Evolutionary conservation across 768 basidiomycete species (phyloP), one percentile per base, ranked within the genome.

Genomic region (Boletus subcaerulescens): DNA sequence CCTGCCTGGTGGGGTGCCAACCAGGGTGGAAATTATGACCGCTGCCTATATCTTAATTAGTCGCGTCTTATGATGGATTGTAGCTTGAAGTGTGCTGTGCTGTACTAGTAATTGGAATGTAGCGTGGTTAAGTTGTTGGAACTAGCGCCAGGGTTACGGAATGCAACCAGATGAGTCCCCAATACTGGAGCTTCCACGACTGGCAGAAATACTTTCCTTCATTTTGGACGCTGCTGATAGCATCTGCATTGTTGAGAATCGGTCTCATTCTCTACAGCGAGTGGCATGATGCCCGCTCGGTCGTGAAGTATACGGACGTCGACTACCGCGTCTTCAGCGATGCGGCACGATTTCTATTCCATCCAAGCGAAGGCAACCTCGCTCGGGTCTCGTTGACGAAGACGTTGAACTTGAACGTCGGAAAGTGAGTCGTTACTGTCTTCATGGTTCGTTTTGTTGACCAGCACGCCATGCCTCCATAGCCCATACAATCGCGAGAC

Each of bases 241-340:
- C 76, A 22, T 83, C 90, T 1, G 69, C 76, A 20, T n/a, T 79
- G 39, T 66, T 95, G 48, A 84, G 92, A 55, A 67, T 89, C 32
- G 76, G 67, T 6, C 81, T 96, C 42, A 86, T 96, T 53, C 66
- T 86, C 4, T 96, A 94, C 69, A 93, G 91, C 65, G 89, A 91
- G 73, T 93, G 90, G 84, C 93, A 94, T 55, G 93, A 97, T 63
- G 81, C 82, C 15, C 84, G 75, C 61, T 91, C 89, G 1, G 70
- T 83, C 31, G 85, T 98, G 22, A 95, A 95, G 71, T 99, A 98
- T 68, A 98, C 97, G n/a, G 97, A 99, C 71, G 80, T 98, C 60
- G 97, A 99, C 73, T 98, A 98, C 71, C 81, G 85, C 36, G 96
- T 99, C 62, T 97, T 98, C 76, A 89, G 83, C 44, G 96, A 98